phyloP scores from a whole-genome alignment of 805 yeast species.

The Candida pseudofarinosa region DNA sequence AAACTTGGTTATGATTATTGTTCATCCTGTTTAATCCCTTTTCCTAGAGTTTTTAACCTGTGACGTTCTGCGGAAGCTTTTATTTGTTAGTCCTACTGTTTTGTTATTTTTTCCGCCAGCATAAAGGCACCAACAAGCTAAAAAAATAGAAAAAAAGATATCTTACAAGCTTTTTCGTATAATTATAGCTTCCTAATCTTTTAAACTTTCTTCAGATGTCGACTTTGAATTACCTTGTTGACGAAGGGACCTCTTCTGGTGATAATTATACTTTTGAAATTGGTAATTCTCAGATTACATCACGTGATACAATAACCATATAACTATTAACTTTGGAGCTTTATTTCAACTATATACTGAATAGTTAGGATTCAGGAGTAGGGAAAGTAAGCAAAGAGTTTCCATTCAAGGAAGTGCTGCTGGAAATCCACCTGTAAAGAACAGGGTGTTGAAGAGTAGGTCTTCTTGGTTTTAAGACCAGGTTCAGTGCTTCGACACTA shows the following conservation, averaged over 20 bases:
- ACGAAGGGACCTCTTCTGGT: not conserved
- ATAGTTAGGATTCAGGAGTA: not conserved
- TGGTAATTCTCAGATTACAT: not conserved
- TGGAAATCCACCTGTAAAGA: constrained; percentile 16
- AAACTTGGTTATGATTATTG: constrained; percentile 8
- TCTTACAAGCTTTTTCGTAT: constrained; percentile 1
- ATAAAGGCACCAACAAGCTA: not conserved
- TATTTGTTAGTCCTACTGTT: not conserved
- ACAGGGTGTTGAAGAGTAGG: constrained; percentile 45
- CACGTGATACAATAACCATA: not conserved
- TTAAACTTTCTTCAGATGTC: not conserved
- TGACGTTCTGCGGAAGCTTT: not conserved
- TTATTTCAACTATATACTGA: not conserved
- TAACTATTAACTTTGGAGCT: not conserved
- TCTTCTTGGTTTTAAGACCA: constrained; percentile 33
- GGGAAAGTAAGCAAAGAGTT: constrained; percentile 11
- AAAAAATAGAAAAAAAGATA: not conserved
- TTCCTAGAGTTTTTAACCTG: too few species aligned
- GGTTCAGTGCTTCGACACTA: constrained; percentile 13
- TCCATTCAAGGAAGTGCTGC: constrained; percentile 10
- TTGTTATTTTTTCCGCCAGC: constrained; percentile 1
- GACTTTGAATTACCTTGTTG: not conserved
- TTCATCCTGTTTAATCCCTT: constrained; percentile 2
- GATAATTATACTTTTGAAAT: constrained; percentile 1
- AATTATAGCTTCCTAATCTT: not conserved